Base-by-base conservation (phyloP, 1,139 yeast genomes). In the Magnusiomyces tetraspermus region DNA sequence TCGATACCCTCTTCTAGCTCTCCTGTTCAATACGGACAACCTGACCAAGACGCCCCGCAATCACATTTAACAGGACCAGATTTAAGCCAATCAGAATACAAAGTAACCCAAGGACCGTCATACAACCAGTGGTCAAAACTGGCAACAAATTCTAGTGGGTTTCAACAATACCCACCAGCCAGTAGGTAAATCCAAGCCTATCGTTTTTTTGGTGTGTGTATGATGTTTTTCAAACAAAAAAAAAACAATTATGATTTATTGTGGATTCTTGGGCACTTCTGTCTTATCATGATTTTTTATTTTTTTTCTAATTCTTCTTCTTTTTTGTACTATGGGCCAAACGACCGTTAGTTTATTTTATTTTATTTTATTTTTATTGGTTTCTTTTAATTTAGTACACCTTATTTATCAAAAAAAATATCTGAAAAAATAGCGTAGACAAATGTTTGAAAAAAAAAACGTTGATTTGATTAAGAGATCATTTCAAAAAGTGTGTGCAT, bases 1-100 rank as follows among this genome's bases (percentile, higher is more conserved):
- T 21, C 5, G 22, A 3, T 8, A 23, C 10, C 46, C 17, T 11
- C 38, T 13, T 15, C 38, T 15, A 17, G n/a, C 17, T 33, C 38
- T 4, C 38, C 38, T 15, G n/a, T 15, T 13, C 51, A 48, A 30
- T 38, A 41, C 15, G 42, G 30, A 21, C 48, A 26, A 26, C 51
- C 33, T 17, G 17, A 17, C 33, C 33, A 28, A 11, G 11, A 6
- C 33, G 11, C 11, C 11, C 11, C 11, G 11, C 33, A 11, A 28
- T 11, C 33, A 15, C n/a, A n/a, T n/a, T 6, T 33, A 33, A 17
- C 4, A 33, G 10, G 38, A 4, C 5, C 10, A 44, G 10, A n/a
- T 17, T n/a, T 8, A 44, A 26, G 24, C 5, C 31, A 24, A 44
- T 3, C 11, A 23, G 23, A 42, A 42, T 23, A 22, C 6, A 42